Base-by-base conservation (phyloP, 73 alveolate genomes). In the Tetrahymena malaccensis region DNA sequence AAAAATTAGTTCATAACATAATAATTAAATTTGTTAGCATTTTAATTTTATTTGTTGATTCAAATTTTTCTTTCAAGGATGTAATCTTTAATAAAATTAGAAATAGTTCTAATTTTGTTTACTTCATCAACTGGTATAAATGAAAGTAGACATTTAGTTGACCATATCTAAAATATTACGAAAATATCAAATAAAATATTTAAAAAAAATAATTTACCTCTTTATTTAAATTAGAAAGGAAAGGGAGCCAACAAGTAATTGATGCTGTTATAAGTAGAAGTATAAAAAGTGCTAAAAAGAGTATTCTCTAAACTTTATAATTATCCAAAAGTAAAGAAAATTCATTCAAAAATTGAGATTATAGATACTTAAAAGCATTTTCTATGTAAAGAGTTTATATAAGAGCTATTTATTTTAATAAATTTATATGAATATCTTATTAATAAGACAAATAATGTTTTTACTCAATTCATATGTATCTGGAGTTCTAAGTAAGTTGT, bases 81-180 rank as follows among this genome's bases (percentile, higher is more conserved):
- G 25, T 85, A 94, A 13, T 93, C 94, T 25, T 94, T 95, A 33
- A 95, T 89, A 85, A 85, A 95, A 40, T 85, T 95, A 40, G 70
- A 85, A 15, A 95, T 95, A 0, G 95, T 43, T 95, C 95, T 95
- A 93, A 95, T 95, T 55, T 95, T 95, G 22, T 85, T 93, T 27
- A 95, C 94, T 43, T 95, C 97, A 55, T 95, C 97, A 11, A 95
- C 94, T 16, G 97, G 97, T 16, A 95, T 95, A 40, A 95, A 95
- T 25, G 97, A 85, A 56, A 95, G 94, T 15, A 95, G 94, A 40
- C 97, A 95, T 85, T 95, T 95, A 8, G 97, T 95, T 13, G 97
- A 95, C 97, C 97, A 95, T 0, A 95, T 95, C 97, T 95, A 44
- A 19, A 19, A 8, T 8, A 70, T 56, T 56, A 22, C 6, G 6